Percentiles rank a stretch among this genome's conserved stretches.
Conservation (phyloP, 2,329 filamentous ascomycete species). For the Cryphonectria parasitica region DNA sequence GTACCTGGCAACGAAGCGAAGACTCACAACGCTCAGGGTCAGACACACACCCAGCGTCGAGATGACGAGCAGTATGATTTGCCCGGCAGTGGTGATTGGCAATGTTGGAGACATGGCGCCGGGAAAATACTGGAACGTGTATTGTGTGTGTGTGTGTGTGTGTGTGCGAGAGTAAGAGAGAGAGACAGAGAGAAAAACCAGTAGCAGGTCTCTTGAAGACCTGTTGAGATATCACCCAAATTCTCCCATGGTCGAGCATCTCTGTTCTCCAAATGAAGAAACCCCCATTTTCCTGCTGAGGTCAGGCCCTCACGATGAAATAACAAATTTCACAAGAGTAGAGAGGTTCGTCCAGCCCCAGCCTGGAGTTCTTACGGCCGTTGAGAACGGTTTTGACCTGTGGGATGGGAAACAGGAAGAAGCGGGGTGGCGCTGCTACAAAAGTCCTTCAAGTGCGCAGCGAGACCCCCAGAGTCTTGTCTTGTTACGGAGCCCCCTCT, state of each 20-base stretch:
- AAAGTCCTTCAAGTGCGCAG: background rate
- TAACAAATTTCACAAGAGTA: background rate
- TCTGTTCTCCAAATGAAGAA: too few species aligned
- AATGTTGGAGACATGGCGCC: background rate
- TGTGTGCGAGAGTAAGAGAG: background rate
- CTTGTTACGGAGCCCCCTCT: background rate
- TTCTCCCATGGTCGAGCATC: background rate
- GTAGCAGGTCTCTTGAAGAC: background rate
- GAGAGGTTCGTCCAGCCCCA: background rate
- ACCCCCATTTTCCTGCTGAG: too few species aligned
- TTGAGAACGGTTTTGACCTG: background rate
- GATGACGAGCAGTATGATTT: background rate
- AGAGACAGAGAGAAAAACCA: background rate
- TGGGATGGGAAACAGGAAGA: background rate
- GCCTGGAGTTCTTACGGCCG: background rate
- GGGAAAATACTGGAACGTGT: too few species aligned
- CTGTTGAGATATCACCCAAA: background rate
- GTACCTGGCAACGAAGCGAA: conserved; percentile 7
- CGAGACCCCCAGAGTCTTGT: background rate
- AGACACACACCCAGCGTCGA: background rate
- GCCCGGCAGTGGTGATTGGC: background rate
- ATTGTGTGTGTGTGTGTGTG: too few species aligned
- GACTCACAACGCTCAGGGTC: background rate
- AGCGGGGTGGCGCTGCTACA: background rate
- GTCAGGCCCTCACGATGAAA: background rate